phyloP scores from a whole-genome alignment of 2,329 filamentous ascomycete species.

The Fusarium bulbicola region DNA sequence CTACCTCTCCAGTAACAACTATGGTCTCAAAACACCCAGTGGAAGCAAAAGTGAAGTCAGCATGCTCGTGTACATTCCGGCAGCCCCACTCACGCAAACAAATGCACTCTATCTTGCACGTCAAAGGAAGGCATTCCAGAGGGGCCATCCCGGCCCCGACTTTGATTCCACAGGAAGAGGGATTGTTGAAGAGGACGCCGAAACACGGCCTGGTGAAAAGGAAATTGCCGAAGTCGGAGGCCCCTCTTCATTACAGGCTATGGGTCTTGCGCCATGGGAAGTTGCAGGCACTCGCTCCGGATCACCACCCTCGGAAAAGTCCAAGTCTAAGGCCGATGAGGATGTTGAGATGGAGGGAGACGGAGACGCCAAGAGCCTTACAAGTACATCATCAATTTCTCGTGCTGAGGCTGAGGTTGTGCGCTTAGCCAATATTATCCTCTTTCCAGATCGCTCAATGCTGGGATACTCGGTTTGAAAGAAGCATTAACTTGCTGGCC shows the following conservation, averaged over 20 bases:
- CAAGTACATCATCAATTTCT: slow-evolving; percentile 41
- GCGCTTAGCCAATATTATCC: slow-evolving; percentile 63
- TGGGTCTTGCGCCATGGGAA: slow-evolving; percentile 65
- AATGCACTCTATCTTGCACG: slow-evolving; percentile 66
- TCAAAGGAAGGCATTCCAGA: slow-evolving; percentile 65
- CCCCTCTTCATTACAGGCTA: slow-evolving; percentile 61
- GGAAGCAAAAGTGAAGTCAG: slow-evolving; percentile 48
- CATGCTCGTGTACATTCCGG: slow-evolving; percentile 65
- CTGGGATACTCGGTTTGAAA: slow-evolving; percentile 43
- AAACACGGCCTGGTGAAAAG: slow-evolving; percentile 57
- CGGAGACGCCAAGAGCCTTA: slow-evolving; percentile 38
- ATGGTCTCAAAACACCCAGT: slow-evolving; percentile 43
- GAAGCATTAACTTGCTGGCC: neutral
- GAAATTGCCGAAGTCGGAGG: slow-evolving; percentile 63
- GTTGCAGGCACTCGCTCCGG: slow-evolving; percentile 45
- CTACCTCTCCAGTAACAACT: slow-evolving; percentile 58
- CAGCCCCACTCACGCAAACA: slow-evolving; percentile 65
- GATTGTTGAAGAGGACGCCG: slow-evolving; percentile 59
- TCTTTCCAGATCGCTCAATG: slow-evolving; percentile 61
- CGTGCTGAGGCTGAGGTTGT: slow-evolving; percentile 62
- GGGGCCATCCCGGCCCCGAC: slow-evolving; percentile 63
- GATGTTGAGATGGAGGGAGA: slow-evolving; percentile 43
- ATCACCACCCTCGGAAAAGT: slow-evolving; percentile 39
- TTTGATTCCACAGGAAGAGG: slow-evolving; percentile 64
- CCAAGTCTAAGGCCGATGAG: slow-evolving; percentile 37